Base-by-base conservation (phyloP, 2,329 filamentous ascomycete species). In the Fusarium beomiforme region DNA sequence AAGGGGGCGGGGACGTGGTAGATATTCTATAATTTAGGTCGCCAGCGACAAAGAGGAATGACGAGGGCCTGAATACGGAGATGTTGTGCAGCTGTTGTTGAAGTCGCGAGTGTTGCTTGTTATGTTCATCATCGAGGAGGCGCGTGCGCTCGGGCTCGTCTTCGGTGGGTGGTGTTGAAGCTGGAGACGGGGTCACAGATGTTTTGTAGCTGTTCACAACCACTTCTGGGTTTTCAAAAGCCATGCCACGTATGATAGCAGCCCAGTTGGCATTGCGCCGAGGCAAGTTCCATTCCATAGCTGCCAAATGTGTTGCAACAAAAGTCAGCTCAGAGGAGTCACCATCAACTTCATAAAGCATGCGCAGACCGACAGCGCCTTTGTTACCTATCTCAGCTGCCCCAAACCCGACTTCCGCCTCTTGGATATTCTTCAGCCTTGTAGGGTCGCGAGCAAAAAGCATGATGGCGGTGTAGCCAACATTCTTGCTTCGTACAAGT, bases 21-120 rank as follows among this genome's bases (percentile, higher is more conserved):
- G 91, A 89, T 21, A 95, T 97, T 73, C 96, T 92, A 82, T 99
- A 99, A 84, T 99, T 99, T 66, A 99, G 87, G 80, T 99, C 96
- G 26, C 96, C 96, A 1, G 91, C 92, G 49, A 98, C 85, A 79
- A 98, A 97, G 2, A 98, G 85, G 79, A 97, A 90, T 6, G 90
- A 90, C 6, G 86, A 87, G 2, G 93, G 89, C 53, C 88, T 89
- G 83, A 95, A 98, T 60, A 98, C 89, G 36, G 89, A 90, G 42
- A 89, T 83, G 70, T 87, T 80, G 73, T 89, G 86, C 6, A 90
- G 81, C 34, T 80, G 79, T 58, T 81, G 81, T 73, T 85, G 85
- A n/a, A 83, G 75, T 50, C 71, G 75, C 33, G 72, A 63, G 49
- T 80, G 80, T 51, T 81, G 76, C 41, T 78, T 75, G 46, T 81